phyloP scores from a whole-genome alignment of 495 filamentous ascomycete genomes.

The Letharia lupina region DNA sequence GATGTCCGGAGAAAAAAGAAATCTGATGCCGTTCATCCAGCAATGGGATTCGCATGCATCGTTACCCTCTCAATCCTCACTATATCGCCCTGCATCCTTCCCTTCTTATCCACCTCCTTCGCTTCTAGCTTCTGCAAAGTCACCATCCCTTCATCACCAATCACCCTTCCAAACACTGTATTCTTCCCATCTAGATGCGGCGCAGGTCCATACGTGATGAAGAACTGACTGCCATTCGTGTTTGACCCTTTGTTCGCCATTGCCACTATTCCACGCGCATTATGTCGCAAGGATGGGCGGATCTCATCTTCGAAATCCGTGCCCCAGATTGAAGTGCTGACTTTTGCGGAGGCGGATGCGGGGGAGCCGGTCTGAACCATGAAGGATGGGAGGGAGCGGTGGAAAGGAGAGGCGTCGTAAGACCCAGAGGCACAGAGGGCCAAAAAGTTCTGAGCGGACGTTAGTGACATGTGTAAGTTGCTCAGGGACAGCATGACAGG shows the following conservation, averaged over 20 bases:
- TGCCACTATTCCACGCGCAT: slow-evolving; percentile 73
- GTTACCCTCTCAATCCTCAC: slow-evolving; percentile 47
- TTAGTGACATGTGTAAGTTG: background rate
- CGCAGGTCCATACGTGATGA: slow-evolving; percentile 74
- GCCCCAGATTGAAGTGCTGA: slow-evolving; percentile 78
- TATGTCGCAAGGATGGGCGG: slow-evolving; percentile 72
- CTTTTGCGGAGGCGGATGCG: slow-evolving; percentile 56
- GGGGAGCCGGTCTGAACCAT: slow-evolving; percentile 76
- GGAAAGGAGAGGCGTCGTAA: slow-evolving; percentile 84
- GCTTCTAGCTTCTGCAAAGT: slow-evolving; percentile 56
- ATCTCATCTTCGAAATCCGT: slow-evolving; percentile 85
- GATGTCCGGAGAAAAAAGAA: background rate
- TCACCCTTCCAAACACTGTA: slow-evolving; percentile 83
- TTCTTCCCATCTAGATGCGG: slow-evolving; percentile 92
- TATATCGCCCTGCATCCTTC: slow-evolving; percentile 52
- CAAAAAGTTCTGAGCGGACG: slow-evolving; percentile 70
- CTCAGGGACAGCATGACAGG: background rate
- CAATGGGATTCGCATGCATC: slow-evolving; percentile 91
- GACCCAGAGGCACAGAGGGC: slow-evolving; percentile 84
- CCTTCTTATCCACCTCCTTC: slow-evolving; percentile 91
- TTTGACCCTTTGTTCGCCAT: slow-evolving; percentile 84
- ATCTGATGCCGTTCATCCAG: slow-evolving; percentile 27
- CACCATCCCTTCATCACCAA: slow-evolving; percentile 43
- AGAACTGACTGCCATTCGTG: slow-evolving; percentile 94
- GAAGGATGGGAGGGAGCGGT: slow-evolving; percentile 82